Base-by-base conservation (phyloP, 2,329 filamentous ascomycete species). In the Bertia moriformis region DNA sequence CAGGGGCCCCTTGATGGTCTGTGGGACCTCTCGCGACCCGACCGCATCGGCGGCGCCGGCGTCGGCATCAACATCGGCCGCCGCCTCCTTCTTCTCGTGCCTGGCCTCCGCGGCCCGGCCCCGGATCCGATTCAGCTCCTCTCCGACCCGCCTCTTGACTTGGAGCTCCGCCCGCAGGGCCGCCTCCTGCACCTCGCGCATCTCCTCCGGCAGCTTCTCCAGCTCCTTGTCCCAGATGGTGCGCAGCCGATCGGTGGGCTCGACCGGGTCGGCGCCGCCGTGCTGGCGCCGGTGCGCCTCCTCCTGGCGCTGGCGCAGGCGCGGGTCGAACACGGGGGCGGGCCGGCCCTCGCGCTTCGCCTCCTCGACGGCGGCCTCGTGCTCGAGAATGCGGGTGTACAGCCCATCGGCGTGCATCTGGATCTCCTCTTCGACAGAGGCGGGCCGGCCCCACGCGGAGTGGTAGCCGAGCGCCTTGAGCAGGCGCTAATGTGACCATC, bases 351-450 rank as follows among this genome's bases (percentile, higher is more conserved):
- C 69, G 40, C 68, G 65, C 56, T 77, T 77, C 24, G 81, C 83
- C 49, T 76, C 69, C 45, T 82, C 74, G n/a, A 83, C 75, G 45
- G 70, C 72, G 15, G 66, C 67, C 59, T 98, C 89, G 54, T 93
- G 86, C 44, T 75, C 71, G 27, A 93, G 59, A 78, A 96, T 86
- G 48, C 82, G 76, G 51, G 89, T 83, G 59, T 87, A 98, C 30
- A 98, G 68, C 45, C 74, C 75, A 62, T 98, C 91, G 42, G 89
- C 89, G 57, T 95, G 88, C 79, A 96, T 85, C 60, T 96, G 91
- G 44, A 98, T 86, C 48, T 81, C 74, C 56, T 95, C 88, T 49
- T 94, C 83, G 39, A 83, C 70, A 19, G 78, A 69, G 0, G 69
- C 62, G 5, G 78, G 64, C 17, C 78, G 72, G 35, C 81, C 72